A percentile compares a stretch with the other conserved stretches of the same genome.
phyloP scores from a whole-genome alignment of 2,329 filamentous ascomycete genomes.

The Pseudovirgaria hyperparasitica region DNA sequence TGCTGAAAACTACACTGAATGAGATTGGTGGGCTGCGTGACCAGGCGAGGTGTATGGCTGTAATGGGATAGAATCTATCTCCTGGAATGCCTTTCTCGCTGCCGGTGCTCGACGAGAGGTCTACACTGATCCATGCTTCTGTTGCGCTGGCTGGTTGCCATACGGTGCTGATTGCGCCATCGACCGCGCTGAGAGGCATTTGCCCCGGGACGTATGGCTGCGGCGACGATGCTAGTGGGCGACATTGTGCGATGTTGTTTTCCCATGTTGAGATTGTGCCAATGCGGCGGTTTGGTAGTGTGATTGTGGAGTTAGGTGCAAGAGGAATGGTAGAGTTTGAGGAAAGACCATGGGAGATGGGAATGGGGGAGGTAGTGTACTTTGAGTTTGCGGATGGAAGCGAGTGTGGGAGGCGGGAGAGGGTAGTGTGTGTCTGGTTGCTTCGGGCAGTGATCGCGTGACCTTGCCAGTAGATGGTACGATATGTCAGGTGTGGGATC shows the following conservation, averaged over 20 bases:
- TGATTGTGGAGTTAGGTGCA: conserved; percentile 36
- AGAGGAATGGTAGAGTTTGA: conserved; percentile 34
- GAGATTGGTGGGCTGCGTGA: conserved; percentile 40
- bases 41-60: conserved; percentile 47
- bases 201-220: conserved; percentile 47
- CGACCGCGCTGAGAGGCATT: conserved; percentile 54
- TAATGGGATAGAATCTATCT: conserved; percentile 24
- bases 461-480: conserved; percentile 55
- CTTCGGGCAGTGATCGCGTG: conserved; percentile 48
- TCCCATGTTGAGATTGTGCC: conserved; percentile 40
- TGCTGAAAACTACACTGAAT: conserved; percentile 43
- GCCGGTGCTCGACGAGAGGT: too few relatives aligned
- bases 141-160: conserved; percentile 49
- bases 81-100: too few relatives aligned
- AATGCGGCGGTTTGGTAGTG: conserved; percentile 45
- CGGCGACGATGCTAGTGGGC: conserved; percentile 34
- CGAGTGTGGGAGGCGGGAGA: conserved; percentile 38
- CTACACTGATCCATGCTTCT: conserved; percentile 42
- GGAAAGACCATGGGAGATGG: conserved; percentile 42
- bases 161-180: conserved; percentile 52
- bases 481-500: conserved; percentile 46
- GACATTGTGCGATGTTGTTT: conserved; percentile 54
- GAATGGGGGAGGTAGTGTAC: conserved; percentile 43
- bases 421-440: conserved; percentile 51
- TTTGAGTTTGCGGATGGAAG: conserved; percentile 41